A percentile compares a stretch with the other conserved stretches of the same genome.
Evolutionary conservation across 495 filamentous ascomycete species (phyloP).

Genomic region (Delitschia confertaspora): DNA sequence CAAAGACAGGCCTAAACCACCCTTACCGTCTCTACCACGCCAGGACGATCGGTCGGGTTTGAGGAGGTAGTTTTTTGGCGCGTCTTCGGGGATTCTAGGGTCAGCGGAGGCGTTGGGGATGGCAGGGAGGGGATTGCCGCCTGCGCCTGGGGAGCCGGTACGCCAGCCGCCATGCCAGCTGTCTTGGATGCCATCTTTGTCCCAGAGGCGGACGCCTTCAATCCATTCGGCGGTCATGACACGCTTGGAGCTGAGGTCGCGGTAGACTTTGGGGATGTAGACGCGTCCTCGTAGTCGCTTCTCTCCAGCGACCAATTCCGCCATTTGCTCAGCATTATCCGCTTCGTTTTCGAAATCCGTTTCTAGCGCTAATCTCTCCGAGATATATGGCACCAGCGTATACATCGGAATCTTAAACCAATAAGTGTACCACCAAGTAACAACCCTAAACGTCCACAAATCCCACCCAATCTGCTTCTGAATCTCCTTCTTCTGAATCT

Average conservation of each 20-base stretch:
- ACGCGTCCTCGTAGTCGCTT: conserved; percentile 67
- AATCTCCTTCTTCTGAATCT: conserved; percentile 95
- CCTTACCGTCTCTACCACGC: conserved; percentile 58
- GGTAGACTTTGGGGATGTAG: conserved; percentile 78
- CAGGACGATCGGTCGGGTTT: conserved; percentile 77
- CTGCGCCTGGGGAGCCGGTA: conserved; percentile 65
- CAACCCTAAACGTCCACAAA: conserved; percentile 88
- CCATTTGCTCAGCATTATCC: conserved; percentile 77
- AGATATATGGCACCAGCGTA: conserved; percentile 78
- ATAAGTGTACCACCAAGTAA: conserved; percentile 64
- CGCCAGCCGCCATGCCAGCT: conserved; percentile 71
- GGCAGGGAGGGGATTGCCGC: conserved; percentile 54
- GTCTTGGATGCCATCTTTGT: conserved; percentile 64
- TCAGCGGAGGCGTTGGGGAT: conserved; percentile 39
- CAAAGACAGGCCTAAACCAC: conserved; percentile 71
- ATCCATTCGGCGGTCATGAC: conserved; percentile 97
- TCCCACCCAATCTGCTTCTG: conserved; percentile 83
- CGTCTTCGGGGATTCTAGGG: conserved; percentile 38
- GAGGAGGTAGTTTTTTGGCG: conserved; percentile 38
- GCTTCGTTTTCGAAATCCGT: conserved; percentile 94
- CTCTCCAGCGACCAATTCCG: conserved; percentile 64
- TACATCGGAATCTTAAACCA: conserved; percentile 87
- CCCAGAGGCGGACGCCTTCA: conserved; percentile 84
- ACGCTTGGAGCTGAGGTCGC: conserved; percentile 69
- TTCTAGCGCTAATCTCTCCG: conserved; percentile 76